Evolutionary conservation across 2,329 filamentous ascomycete genomes (phyloP).

Genomic region (Cordyceps militaris): DNA sequence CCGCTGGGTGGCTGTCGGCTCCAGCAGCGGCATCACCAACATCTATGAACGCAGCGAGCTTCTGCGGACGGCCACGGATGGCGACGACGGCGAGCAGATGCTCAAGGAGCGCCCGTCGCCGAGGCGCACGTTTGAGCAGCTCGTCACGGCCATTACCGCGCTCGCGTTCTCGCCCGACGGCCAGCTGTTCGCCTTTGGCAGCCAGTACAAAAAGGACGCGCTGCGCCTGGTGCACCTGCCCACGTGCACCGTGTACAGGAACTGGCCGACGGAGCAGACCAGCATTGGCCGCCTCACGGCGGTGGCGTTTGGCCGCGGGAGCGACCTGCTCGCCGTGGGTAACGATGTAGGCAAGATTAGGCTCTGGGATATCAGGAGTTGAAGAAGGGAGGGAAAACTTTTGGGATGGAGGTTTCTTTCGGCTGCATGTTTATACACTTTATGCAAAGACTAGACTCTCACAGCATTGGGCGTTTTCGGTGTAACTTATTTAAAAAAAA

Average conservation of each 20-base stretch:
- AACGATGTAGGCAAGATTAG: conserved; percentile 86
- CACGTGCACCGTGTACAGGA: conserved; percentile 87
- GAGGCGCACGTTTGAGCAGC: conserved; percentile 68
- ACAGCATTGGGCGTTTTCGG: conserved; percentile 11
- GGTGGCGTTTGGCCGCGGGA: conserved; percentile 59
- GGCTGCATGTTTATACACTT: neutral
- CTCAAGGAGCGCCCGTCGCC: conserved; percentile 66
- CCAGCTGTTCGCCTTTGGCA: conserved; percentile 81
- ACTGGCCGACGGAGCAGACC: conserved; percentile 91
- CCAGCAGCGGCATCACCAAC: conserved; percentile 81
- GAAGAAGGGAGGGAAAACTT: conserved; percentile 18
- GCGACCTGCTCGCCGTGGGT: conserved; percentile 70
- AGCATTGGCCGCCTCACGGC: conserved; percentile 77
- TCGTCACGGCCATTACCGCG: conserved; percentile 77
- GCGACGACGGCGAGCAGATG: conserved; percentile 27
- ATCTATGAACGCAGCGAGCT: conserved; percentile 78
- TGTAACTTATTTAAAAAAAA: neutral
- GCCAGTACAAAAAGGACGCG: conserved; percentile 81
- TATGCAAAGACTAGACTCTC: conserved; percentile 3
- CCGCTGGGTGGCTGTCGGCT: conserved; percentile 84
- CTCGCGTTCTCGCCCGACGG: conserved; percentile 81
- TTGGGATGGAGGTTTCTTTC: neutral
- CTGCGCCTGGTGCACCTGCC: conserved; percentile 83
- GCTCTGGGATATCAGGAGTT: conserved; percentile 79
- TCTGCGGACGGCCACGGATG: conserved; percentile 28